Evolutionary conservation across 106 monocot genomes (phyloP).

Genomic region (Dioscorea zingiberensis): DNA sequence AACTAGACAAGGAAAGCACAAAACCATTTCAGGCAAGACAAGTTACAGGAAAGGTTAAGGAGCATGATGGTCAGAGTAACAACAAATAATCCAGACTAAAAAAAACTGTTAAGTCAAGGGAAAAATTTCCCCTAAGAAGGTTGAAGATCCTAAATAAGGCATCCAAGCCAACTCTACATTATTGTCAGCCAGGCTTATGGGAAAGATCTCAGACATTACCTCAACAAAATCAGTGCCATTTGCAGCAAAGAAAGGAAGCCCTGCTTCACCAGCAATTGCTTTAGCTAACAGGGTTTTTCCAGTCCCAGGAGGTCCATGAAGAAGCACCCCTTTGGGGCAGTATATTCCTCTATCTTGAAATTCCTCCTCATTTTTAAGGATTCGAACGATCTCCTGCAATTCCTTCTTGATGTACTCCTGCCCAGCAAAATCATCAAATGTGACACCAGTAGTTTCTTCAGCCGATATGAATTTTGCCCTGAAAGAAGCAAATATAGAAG

Average conservation of each 20-base stretch:
- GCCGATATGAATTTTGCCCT: constrained; percentile 94
- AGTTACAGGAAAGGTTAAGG: too few species aligned
- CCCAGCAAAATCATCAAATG: constrained; percentile 95
- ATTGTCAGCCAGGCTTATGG: too few species aligned
- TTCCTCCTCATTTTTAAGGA: constrained; percentile 77
- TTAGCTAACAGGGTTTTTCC: constrained; percentile 86
- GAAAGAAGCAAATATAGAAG: constrained; percentile 8
- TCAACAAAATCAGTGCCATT: constrained; percentile 95
- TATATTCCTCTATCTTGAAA: constrained; percentile 87
- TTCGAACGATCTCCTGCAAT: constrained; percentile 76
- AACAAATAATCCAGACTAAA: too few species aligned
- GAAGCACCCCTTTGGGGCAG: constrained; percentile 88
- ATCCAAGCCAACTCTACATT: too few species aligned
- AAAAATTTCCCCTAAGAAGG: too few species aligned
- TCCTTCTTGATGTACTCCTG: constrained; percentile 85
- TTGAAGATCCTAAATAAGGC: too few species aligned
- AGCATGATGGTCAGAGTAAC: too few species aligned
- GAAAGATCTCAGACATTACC: constrained; percentile 18
- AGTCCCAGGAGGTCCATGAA: constrained; percentile 88
- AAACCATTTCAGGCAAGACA: too few species aligned
- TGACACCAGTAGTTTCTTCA: constrained; percentile 89
- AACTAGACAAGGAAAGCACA: too few species aligned
- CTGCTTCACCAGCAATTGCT: constrained; percentile 93
- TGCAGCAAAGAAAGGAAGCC: constrained; percentile 90
- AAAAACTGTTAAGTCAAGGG: too few species aligned